Base-by-base conservation (phyloP, 202 grass and related monocot genomes). In the Panicum virgatum region DNA sequence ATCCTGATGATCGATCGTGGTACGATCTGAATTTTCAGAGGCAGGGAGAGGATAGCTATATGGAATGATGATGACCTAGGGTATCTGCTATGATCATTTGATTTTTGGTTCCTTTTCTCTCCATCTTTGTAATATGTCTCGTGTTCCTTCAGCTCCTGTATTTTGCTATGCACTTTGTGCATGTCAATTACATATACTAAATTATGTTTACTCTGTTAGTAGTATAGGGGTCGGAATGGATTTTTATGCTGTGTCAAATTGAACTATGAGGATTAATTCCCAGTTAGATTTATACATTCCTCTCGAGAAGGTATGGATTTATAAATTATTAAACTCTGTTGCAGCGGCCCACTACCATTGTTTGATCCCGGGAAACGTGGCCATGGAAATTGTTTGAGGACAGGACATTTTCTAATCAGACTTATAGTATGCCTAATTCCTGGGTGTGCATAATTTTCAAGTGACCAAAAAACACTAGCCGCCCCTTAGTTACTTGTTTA, bases 61-160 rank as follows among this genome's bases (percentile, higher is more conserved):
- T 58, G 54, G 18, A 19, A 74, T 62, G 45, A 67, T 68, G 54
- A 73, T 75, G 79, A 86, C 73, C 29, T 83, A 86, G 86, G 53
- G 14, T 75, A 37, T 69, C 6, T 29, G 54, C 23, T 34, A 34
- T 4, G 44, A 47, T 68, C 9, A 34, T 65, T 57, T 82, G 16
- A 52, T 72, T 57, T 73, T 72, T 58, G 6, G 22, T n/a, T 84
- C 37, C 5, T 29, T 44, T 78, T 15, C 16, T 37, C 23, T 57
- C 26, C 36, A 2, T 62, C 39, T 76, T n/a, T 84, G 70, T 89
- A 76, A 57, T 60, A 22, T 86, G 37, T 57, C 52, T 27, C 6
- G 18, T 48, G 43, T 18, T 25, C 32, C n/a, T 86, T 69, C 30
- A 6, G 26, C 9, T 16, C 15, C 7, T 82, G 48, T 72, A 72